Conservation (phyloP, 257 asterid species). For the Haberlea rhodopensis region DNA sequence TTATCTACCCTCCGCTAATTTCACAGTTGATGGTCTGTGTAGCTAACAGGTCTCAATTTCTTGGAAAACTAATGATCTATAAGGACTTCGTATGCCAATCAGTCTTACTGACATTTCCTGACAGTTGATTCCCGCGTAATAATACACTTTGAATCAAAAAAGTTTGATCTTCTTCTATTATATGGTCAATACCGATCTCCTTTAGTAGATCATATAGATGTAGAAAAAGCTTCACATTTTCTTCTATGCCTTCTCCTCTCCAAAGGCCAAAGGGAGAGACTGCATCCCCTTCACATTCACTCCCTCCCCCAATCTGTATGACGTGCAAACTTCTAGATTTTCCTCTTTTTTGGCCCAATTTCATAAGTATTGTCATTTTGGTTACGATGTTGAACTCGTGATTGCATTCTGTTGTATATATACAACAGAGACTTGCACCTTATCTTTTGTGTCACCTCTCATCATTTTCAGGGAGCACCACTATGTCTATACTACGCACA, state of each 20-base stretch:
- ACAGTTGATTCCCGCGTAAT: too few relatives aligned
- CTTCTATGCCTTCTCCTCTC: too few relatives aligned
- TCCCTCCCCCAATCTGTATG: neutral
- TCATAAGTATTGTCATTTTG: neutral
- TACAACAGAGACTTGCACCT: neutral
- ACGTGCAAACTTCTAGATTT: neutral
- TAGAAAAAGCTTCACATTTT: too few relatives aligned
- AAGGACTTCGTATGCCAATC: neutral
- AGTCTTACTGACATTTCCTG: neutral
- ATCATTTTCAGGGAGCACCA: conserved; percentile 60
- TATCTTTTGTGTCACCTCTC: conserved; percentile 2
- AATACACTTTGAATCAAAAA: too few relatives aligned
- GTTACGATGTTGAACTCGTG: neutral
- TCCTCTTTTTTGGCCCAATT: neutral
- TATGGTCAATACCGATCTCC: too few relatives aligned
- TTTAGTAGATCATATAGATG: too few relatives aligned
- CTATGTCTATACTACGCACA: conserved; percentile 82
- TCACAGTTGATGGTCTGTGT: neutral
- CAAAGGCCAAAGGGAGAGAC: too few relatives aligned
- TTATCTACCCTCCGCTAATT: too few relatives aligned
- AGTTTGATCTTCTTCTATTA: too few relatives aligned
- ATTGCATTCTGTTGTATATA: neutral
- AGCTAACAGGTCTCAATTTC: neutral
- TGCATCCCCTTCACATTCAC: too few relatives aligned
- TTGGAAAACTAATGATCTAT: neutral